Evolutionary conservation across 306 rosid species (phyloP), one percentile per base, ranked within the genome.

Genomic region (Crataegus laevigata): DNA sequence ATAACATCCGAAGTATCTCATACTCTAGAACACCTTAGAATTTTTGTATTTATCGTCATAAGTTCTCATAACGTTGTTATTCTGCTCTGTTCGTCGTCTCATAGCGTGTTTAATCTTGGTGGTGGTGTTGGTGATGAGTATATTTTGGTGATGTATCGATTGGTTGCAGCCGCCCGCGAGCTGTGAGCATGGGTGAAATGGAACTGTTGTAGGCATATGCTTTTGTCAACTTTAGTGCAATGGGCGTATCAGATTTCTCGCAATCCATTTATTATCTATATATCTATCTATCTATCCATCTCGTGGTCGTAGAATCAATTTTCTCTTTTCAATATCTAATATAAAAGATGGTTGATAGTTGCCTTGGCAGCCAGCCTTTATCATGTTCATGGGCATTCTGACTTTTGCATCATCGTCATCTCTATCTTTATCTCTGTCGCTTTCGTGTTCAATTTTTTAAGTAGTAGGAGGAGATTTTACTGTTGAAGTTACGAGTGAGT

Each of bases 391-490:
- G 77, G 70, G 69, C n/a, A 40, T 55, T 61, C 54, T 58, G 79
- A 66, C 30, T 73, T 73, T 19, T 78, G 75, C 78, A 18, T 43
- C 63, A 24, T 66, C 65, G 42, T 60, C 42, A 36, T 43, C 8
- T 12, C 34, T 38, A 8, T 38, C 43, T 38, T 10, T 51, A 13
- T 24, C 72, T 32, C 18, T 55, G 57, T 32, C 51, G 38, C 43
- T 21, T 14, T 60, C 55, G 6, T 26, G 71, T 9, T 61, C 73
- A 69, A 69, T 70, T 75, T 75, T 79, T 60, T 66, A 52, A 76
- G 72, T 76, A 55, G 47, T 67, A 30, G n/a, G 19, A 18, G 66
- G 30, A 74, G 81, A 84, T 72, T 66, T 68, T 68, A 73, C 79
- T 77, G 70, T 7, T 66, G 10, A 60, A 58, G 18, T 17, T 51